Evolutionary conservation across 768 basidiomycete genomes (phyloP), one percentile per base, ranked within the genome.

Genomic region (Suillus spraguei): DNA sequence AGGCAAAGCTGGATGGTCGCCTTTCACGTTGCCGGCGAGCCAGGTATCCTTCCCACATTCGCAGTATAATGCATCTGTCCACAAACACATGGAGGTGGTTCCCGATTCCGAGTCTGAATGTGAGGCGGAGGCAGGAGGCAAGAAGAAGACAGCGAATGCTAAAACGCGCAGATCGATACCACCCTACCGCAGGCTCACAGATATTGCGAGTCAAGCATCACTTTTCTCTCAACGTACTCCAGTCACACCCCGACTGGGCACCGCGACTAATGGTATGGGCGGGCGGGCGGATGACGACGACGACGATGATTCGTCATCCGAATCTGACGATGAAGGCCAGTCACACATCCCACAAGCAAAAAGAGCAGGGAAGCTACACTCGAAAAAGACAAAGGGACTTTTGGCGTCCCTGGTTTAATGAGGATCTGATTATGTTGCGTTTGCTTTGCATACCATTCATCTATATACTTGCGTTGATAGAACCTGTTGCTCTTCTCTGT

Each of bases 271-370:
- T 53, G 69, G 65, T 35, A 64, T 62, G 39, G n/a, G 44, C 32
- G 10, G 56, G 39, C 56, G 32, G 41, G 60, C 7, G 10, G 55
- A 59, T 4, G 66, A 68, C 20, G 64, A 67, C 32, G 77, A 79
- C 20, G 81, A 72, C 33, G 72, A 72, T n/a, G 50, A 52, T 9
- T 75, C 72, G 8, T 76, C 80, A 7, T 82, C 84, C 5, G 78
- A 77, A 22, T 69, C 69, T 1, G 79, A 80, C 0, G 82, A 68
- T 41, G 72, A 41, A 1, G 65, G 59, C n/a, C 66, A 63, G 36
- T 73, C 74, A 20, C 89, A 90, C 71, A 89, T 91, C 62, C 89
- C 89, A 36, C 79, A 74, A 65, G 78, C 78, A 13, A 80, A 85
- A 61, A 77, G 80, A 63, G 90, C 90, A 44, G 87, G 87, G 2